Base-by-base conservation (phyloP, 495 filamentous ascomycete species). In the Podospora conica region DNA sequence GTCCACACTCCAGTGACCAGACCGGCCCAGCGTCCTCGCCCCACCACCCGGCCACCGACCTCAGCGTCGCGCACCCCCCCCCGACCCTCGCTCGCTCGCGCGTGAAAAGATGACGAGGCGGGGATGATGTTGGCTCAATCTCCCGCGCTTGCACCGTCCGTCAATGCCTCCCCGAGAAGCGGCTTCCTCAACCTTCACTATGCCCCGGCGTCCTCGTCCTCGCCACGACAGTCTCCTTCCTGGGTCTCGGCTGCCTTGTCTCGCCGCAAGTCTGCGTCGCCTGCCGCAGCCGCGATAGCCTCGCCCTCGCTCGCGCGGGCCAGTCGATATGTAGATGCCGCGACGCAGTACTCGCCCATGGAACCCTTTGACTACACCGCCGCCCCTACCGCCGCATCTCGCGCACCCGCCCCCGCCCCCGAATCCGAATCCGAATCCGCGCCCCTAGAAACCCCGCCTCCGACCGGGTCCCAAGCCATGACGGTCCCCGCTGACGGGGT, bases 271-370 rank as follows among this genome's bases (percentile, higher is more conserved):
- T 77, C 75, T 54, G 67, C 68, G 63, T 77, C 78, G 63, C 76
- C 80, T 25, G 69, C 73, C 25, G 65, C 76, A 23, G 68, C 71
- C 29, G 63, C 75, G 60, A 69, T 74, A 66, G 71, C 74, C 58
- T 78, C 78, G 48, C 77, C 78, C 5, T 71, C 73, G 28, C 40
- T 66, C 10, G 48, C 76, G 59, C 75, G 67, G 63, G 72, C 79
- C 48, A 77, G 74, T 63, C 76, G 77, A 75, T 81, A 81, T 79
- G 80, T 80, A 72, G 79, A 86, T 71, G 81, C 85, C 59, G 81
- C 81, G 65, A 85, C 83, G 55, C 83, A 85, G 72, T 85, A 84
- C 67, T 83, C 83, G 69, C 84, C 84, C 22, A 80, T 79, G 80
- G 79, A 81, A 71, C 79, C 76, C 15, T 78, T 79, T 64, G 67